A percentile compares a stretch with the other conserved stretches of the same genome.
phyloP scores from a whole-genome alignment of 441 rosid species.

The Erysimum cheiri region DNA sequence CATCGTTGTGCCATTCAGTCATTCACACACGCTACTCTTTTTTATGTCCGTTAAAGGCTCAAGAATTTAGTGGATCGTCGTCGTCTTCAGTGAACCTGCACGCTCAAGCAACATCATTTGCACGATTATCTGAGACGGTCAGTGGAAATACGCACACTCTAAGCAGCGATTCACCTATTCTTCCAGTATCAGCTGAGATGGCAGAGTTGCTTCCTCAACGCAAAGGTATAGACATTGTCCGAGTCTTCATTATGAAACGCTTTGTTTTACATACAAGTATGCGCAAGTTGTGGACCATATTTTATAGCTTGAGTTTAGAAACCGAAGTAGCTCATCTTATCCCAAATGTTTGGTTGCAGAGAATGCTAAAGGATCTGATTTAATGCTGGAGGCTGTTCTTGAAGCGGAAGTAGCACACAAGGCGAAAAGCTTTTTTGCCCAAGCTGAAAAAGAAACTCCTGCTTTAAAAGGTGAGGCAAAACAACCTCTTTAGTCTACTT shows the following conservation, averaged over 20 bases:
- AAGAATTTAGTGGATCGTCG: constrained; percentile 48
- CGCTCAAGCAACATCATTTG: constrained; percentile 70
- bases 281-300: background rate
- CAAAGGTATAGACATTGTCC: constrained; percentile 47
- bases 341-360: constrained; percentile 45
- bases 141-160: constrained; percentile 39
- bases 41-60: constrained; percentile 26
- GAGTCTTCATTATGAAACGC: background rate
- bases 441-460: constrained; percentile 60
- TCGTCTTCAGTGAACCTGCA: constrained; percentile 52
- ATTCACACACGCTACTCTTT: background rate
- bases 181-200: constrained; percentile 85
- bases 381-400: constrained; percentile 72
- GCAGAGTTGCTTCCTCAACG: constrained; percentile 70
- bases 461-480: constrained; percentile 43
- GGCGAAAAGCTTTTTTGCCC: constrained; percentile 74
- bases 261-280: background rate
- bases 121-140: constrained; percentile 62
- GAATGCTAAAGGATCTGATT: constrained; percentile 62
- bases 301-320: constrained; percentile 3
- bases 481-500: background rate
- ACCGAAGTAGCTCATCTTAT: background rate
- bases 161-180: constrained; percentile 51
- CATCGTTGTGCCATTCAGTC: background rate
- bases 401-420: constrained; percentile 81